Evolutionary conservation across 2,329 filamentous ascomycete genomes (phyloP), one percentile per base, ranked within the genome.

Genomic region (Cytospora leucostoma): DNA sequence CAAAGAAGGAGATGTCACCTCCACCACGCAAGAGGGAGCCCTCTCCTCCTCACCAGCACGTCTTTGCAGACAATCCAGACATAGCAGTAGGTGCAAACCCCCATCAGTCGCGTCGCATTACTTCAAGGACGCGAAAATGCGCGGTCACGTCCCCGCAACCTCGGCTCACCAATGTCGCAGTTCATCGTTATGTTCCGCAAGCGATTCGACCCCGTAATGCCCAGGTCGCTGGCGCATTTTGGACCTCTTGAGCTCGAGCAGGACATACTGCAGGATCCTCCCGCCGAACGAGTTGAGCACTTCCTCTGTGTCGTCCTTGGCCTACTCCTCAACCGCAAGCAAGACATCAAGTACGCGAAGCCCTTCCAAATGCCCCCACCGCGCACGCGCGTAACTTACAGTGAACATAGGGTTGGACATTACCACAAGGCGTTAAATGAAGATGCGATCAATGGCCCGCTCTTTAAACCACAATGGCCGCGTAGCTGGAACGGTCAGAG

Each of bases 101-200:
- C 10, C 71, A 71, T 74, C 67, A 67, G 70, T 75, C 77, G 77
- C 78, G 77, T 79, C 70, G 63, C 71, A 71, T 70, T 66, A 67
- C 68, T 59, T 64, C 65, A 65, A 71, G 71, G 76, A 85, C 84
- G 83, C 82, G 83, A 80, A 71, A 73, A 71, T 74, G 82, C 81
- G 82, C 83, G 83, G 82, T 38, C 67, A 69, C 68, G 74, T 68
- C 70, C 32, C 51, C 70, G 71, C 64, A 61, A 66, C 71, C 73
- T 68, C 72, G 63, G 70, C 76, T 77, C 73, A 76, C 71, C 64
- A 69, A 66, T 70, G 67, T 67, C 63, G 66, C 71, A 97, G 92
- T 97, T 99, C 78, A 91, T 99, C 76, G 92, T 98, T 69, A 97
- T 97, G 92, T 99, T 98, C 78, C 88, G 94, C 75, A 90, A 91